These are phyloP conservation scores for Medicago lupulina DNA, from an alignment of 306 rosid species.

Conservation along the genomic window DNA sequence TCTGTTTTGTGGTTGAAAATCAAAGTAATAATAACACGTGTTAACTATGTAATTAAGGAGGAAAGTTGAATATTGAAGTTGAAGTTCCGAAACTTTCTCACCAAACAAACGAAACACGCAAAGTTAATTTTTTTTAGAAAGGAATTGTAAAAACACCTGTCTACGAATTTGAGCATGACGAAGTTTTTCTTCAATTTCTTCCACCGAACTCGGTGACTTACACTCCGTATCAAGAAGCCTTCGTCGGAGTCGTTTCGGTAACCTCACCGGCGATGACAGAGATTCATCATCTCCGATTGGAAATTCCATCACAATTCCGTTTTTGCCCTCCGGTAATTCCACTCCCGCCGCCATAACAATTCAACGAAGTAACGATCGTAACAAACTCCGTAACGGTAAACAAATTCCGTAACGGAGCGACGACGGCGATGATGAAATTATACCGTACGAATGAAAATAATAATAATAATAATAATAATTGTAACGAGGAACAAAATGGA, in stretches of 20 bases:
- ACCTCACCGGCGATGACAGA: constrained; percentile 59
- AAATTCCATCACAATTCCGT: constrained; percentile 58
- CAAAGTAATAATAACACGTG: constrained; percentile 36
- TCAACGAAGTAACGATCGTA: background rate
- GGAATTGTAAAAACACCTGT: constrained; percentile 60
- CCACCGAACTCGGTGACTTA: constrained; percentile 79
- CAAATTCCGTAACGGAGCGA: constrained; percentile 18
- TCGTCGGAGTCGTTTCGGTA: constrained; percentile 78
- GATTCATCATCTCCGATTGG: constrained; percentile 52
- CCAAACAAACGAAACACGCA: constrained; percentile 44
- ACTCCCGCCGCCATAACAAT: constrained; percentile 58
- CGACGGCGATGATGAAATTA: constrained; percentile 40
- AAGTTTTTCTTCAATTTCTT: constrained; percentile 86
- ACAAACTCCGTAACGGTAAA: too few species aligned
- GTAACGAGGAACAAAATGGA: constrained; percentile 1
- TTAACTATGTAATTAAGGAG: background rate
- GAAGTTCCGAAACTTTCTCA: constrained; percentile 46
- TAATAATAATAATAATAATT: constrained; percentile 5
- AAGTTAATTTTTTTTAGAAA: background rate
- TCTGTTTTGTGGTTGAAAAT: constrained; percentile 22
- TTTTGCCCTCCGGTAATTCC: constrained; percentile 51
- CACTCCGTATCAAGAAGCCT: constrained; percentile 63
- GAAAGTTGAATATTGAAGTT: constrained; percentile 27
- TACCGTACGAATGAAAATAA: constrained; percentile 20
- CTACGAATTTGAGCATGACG: constrained; percentile 91